Evolutionary conservation across 1,284 basidiomycete genomes (phyloP).

Genomic region (Salmacisia buchloeana): DNA sequence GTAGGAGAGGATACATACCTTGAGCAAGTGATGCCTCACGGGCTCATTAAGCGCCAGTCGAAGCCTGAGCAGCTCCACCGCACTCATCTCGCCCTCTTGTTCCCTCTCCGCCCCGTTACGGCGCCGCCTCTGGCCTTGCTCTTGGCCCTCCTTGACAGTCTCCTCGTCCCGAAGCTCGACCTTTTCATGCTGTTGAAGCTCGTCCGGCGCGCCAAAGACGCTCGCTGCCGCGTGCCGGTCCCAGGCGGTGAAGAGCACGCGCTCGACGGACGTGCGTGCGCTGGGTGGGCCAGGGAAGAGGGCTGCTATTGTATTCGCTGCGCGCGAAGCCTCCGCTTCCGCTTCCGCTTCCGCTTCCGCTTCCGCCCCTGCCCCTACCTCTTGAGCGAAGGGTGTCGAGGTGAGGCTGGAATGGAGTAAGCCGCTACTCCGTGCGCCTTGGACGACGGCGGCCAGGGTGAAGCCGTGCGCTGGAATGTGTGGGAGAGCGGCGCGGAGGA

Average conservation of each 20-base stretch:
- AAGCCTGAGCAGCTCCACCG: neutral
- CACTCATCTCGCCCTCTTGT: neutral
- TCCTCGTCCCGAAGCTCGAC: neutral
- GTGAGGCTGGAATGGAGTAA: no score
- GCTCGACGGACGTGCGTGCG: neutral
- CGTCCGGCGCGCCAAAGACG: neutral
- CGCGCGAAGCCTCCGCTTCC: neutral
- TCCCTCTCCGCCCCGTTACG: neutral
- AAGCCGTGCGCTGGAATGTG: neutral
- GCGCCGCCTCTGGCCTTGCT: neutral
- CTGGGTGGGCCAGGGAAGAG: slow-evolving; percentile 3
- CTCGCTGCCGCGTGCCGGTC: neutral
- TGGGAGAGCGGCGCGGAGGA: neutral
- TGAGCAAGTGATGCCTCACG: neutral
- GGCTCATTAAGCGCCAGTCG: neutral
- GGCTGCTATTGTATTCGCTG: neutral
- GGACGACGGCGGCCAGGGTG: neutral
- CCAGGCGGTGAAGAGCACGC: neutral
- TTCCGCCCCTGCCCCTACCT: slow-evolving; percentile 2
- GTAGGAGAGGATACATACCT: neutral
- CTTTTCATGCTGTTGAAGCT: no score
- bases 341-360: neutral
- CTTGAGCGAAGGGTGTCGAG: no score
- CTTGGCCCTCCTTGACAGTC: neutral
- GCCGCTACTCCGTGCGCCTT: neutral